A percentile compares a stretch with the other conserved stretches of the same genome.
Conservation (phyloP, 192 early-diverging fungal genomes). For the Chytriomyces confervae region DNA sequence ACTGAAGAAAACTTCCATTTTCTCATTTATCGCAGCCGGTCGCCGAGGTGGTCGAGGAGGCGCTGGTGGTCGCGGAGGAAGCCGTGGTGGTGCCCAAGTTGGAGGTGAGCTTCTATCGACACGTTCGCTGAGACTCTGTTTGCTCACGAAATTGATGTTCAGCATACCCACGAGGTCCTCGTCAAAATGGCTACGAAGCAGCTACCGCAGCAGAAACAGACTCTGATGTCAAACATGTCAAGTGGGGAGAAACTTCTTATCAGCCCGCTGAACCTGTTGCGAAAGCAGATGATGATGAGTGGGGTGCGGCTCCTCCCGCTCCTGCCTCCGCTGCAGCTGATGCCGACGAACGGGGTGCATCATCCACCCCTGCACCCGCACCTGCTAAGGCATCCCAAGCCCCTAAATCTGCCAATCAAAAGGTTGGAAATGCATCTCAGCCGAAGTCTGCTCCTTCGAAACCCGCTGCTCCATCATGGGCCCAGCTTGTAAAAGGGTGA, state of each 20-base stretch:
- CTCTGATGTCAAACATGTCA: conserved; percentile 9
- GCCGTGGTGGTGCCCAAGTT: conserved; percentile 57
- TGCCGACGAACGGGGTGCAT: conserved; percentile 11
- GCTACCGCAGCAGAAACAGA: conserved; percentile 17
- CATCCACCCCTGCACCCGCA: background rate
- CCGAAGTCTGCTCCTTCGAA: conserved; percentile 31
- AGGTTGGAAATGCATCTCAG: conserved; percentile 28
- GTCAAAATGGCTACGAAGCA: conserved; percentile 33
- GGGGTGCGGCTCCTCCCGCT: conserved; percentile 2
- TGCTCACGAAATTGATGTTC: background rate
- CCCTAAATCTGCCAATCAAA: conserved; percentile 32
- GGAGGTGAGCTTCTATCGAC: conserved; percentile 32
- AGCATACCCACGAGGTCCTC: conserved; percentile 40
- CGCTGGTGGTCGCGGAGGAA: conserved; percentile 68
- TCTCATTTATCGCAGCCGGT: conserved; percentile 31
- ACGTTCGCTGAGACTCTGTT: background rate
- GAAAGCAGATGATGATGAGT: conserved; percentile 19
- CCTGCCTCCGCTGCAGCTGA: conserved; percentile 1
- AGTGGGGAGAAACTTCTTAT: conserved; percentile 32
- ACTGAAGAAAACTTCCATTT: background rate
- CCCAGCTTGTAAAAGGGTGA: conserved; percentile 67
- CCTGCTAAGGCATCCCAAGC: conserved; percentile 34
- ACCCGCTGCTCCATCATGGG: conserved; percentile 59
- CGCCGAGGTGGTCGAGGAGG: conserved; percentile 70
- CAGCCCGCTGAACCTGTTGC: conserved; percentile 11